Percentiles rank a stretch among this genome's conserved stretches.
These are phyloP conservation scores for Boletus reticuloceps DNA, from an alignment of 768 basidiomycete species.

Conservation along the genomic window DNA sequence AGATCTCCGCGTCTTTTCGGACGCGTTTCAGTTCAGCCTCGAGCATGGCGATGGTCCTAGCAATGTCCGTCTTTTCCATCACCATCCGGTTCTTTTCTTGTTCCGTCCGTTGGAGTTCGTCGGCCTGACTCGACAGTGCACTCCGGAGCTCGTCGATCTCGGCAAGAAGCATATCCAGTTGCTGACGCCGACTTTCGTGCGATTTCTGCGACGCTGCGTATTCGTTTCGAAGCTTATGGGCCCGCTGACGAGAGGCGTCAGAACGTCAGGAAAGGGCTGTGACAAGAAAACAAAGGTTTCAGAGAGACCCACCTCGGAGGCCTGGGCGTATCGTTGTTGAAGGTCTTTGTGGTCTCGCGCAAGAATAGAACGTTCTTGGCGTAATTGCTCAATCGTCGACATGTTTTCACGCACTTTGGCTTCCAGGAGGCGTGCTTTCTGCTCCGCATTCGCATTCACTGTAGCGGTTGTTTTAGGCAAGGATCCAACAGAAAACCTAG, in stretches of 20 bases:
- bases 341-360: constrained; percentile 69
- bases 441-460: constrained; percentile 69
- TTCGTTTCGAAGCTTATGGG: constrained; percentile 60
- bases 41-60: constrained; percentile 60
- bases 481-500: not conserved
- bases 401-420: constrained; percentile 65
- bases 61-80: constrained; percentile 63
- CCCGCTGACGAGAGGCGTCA: constrained; percentile 38
- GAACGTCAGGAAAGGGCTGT: not conserved
- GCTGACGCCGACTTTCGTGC: constrained; percentile 69
- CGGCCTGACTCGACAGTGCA: constrained; percentile 58
- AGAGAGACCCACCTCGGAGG: constrained; percentile 54
- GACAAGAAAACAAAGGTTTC: not conserved
- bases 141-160: constrained; percentile 78
- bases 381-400: constrained; percentile 68
- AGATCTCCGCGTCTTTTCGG: constrained; percentile 69
- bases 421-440: constrained; percentile 70
- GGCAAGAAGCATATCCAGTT: constrained; percentile 65
- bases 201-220: constrained; percentile 58
- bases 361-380: constrained; percentile 73
- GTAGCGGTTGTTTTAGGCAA: not conserved
- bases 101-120: constrained; percentile 61
- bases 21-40: constrained; percentile 77
- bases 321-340: constrained; percentile 62
- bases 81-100: constrained; percentile 61